Conservation (phyloP, 768 basidiomycete species). For the Macrolepiota fuliginosa region DNA sequence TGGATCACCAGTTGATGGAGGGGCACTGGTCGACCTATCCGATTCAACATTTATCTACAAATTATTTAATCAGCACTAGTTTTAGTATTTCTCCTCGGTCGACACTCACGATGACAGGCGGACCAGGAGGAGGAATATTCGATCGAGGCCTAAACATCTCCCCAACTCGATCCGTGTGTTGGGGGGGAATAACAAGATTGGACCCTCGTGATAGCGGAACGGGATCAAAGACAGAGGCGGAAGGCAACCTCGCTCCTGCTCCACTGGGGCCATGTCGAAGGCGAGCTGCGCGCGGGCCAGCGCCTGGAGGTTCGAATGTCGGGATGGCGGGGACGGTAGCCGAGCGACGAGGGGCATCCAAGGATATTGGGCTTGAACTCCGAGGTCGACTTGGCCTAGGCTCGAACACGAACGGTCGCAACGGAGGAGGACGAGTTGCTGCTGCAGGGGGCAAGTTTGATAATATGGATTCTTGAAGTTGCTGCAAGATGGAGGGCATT, state of each 20-base stretch:
- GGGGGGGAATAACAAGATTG: not conserved
- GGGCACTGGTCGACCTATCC: too few relatives aligned
- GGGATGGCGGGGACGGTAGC: conserved; percentile 10
- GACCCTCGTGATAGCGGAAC: not conserved
- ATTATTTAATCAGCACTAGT: too few relatives aligned
- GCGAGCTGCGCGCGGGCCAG: not conserved
- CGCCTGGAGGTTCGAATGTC: conserved; percentile 1
- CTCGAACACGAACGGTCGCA: conserved; percentile 17
- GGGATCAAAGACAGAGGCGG: not conserved
- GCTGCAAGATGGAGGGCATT: conserved; percentile 55
- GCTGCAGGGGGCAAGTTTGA: conserved; percentile 7
- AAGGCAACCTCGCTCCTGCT: not conserved
- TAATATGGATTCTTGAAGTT: conserved; percentile 58
- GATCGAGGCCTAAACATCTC: too few relatives aligned
- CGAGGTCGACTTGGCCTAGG: conserved; percentile 13
- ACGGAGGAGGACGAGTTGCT: conserved; percentile 14
- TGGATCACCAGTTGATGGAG: too few relatives aligned
- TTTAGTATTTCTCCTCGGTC: too few relatives aligned
- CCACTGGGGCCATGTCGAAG: not conserved
- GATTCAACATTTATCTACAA: too few relatives aligned
- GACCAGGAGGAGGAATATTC: too few relatives aligned
- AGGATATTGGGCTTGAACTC: conserved; percentile 16
- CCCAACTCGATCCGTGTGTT: not conserved
- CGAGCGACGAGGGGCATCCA: conserved; percentile 13
- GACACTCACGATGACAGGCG: too few relatives aligned